Evolutionary conservation across 75 land plant species (phyloP).

Genomic region (Cryptomeria japonica): DNA sequence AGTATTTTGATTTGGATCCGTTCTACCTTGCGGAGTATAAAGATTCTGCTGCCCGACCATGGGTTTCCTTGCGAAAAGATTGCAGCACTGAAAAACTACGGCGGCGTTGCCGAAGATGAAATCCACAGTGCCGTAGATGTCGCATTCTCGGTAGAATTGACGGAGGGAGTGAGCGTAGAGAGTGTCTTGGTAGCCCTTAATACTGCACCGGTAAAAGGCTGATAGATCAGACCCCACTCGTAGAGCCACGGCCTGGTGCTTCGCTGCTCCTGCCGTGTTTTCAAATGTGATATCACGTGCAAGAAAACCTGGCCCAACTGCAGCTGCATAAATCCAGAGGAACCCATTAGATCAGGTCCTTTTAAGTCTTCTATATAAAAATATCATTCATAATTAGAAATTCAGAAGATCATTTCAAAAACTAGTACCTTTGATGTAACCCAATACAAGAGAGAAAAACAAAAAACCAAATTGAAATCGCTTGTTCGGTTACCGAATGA

Average conservation of each 20-base stretch:
- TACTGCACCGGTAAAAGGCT: neutral
- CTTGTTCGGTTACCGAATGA: slow-evolving; percentile 10
- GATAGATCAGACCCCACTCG: neutral
- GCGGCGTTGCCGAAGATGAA: neutral
- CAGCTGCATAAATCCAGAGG: no score
- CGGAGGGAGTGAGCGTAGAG: neutral
- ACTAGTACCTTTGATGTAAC: no score
- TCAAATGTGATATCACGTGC: neutral
- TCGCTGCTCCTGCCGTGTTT: neutral
- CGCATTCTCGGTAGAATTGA: neutral
- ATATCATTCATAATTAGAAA: no score
- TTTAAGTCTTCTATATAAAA: no score
- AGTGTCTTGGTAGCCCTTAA: slow-evolving; percentile 10
- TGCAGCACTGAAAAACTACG: neutral
- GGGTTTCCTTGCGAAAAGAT: neutral
- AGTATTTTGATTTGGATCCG: neutral
- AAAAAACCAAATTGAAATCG: no score
- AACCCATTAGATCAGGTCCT: no score
- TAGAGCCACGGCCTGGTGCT: neutral
- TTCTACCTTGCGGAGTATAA: neutral
- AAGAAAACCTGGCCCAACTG: neutral
- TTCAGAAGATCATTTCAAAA: no score
- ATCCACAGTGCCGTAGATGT: neutral
- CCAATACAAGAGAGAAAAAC: no score
- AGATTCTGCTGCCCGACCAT: neutral